Evolutionary conservation across 225 moss, liverwort and hornwort genomes (phyloP), one percentile per base, ranked within the genome.

Genomic region (Marchantia polymorpha): DNA sequence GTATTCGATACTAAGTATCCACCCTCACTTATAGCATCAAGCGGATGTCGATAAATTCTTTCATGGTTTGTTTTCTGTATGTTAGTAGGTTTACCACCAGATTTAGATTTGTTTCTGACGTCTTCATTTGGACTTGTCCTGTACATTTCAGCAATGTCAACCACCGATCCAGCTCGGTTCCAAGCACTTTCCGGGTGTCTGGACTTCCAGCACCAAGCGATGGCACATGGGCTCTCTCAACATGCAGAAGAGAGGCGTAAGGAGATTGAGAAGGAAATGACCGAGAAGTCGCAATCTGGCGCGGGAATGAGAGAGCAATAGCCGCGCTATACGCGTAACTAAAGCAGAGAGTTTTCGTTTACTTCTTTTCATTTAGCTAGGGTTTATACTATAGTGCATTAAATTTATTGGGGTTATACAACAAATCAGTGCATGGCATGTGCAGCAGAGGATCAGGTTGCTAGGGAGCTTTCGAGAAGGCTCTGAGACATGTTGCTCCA

Each of bases 131-230:
- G 30, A 11, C 53, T n/a, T 77, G 8, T 81, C 58, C 69, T 61
- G n/a, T 61, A 73, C 19, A 56, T 63, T 77, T 66, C 91, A 99
- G 95, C 86, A 52, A 99, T 99, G 82, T 91, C 92, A 59, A 81
- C 86, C 31, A 88, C 92, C 12, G 93, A 95, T 72, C 95, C 83
- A 75, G 89, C 87, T 69, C 91, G 99, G 82, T 92, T 99, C 84
- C 99, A 93, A 81, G 90, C 88, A 20, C 82, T 99, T 23, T 89
- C 92, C 52, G 90, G 92, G n/a, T 92, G 94, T 56, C 79, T 99
- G 83, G 99, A 99, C 86, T 95, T 99, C 82, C 92, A 92, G 81
- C 91, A 99, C 59, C 99, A 95, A 85, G 99, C 95, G 20, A 89
- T 91, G 89, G 99, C 89, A 25, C 92, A 93, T 84, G 95, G 95